Base-by-base conservation (phyloP, 1,284 basidiomycete species). In the Cutaneotrichosporon cyanovorans region DNA sequence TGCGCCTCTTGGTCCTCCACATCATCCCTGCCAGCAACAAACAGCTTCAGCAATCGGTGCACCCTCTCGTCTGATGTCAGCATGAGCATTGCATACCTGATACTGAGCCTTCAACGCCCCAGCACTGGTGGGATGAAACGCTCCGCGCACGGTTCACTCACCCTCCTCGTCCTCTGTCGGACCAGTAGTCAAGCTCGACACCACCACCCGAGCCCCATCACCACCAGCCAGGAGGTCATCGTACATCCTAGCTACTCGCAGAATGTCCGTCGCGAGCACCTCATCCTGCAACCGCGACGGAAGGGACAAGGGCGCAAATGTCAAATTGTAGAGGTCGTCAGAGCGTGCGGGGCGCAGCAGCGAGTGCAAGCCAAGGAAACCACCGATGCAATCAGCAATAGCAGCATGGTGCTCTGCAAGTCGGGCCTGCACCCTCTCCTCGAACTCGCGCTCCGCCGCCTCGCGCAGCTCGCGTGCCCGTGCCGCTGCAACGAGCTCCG, bases 331-430 rank as follows among this genome's bases (percentile, higher is more conserved):
- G 46, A 61, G 58, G 50, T 66, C 61, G 30, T 50, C 50, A 6
- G 60, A 51, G 18, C 59, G 60, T 35, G 68, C 62, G 20, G 73
- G 70, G 43, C 69, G 62, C 37, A 87, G 68, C n/a, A 79, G 69
- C 25, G 77, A 68, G 48, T 81, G 80, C 21, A 89, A 61, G 28
- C 80, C 78, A 45, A 87, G 73, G 63, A 89, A 77, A 16, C 77
- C 74, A 40, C 87, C 66, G 19, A 88, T 66, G 7, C 79, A 76
- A 2, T 74, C 75, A 3, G 76, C 72, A 59, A 72, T 78, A 31
- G 60, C 63, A 19, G 58, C 56, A 21, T 57, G 50, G 36, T 44
- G 51, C 22, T 50, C 42, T 9, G 37, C 43, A 1, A 52, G 21
- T 5, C 41, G 30, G 5, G 31, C 38, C 6, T 48, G 40, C n/a